phyloP scores from a whole-genome alignment of 192 early-diverging fungal genomes.

The Funneliformis mosseae region DNA sequence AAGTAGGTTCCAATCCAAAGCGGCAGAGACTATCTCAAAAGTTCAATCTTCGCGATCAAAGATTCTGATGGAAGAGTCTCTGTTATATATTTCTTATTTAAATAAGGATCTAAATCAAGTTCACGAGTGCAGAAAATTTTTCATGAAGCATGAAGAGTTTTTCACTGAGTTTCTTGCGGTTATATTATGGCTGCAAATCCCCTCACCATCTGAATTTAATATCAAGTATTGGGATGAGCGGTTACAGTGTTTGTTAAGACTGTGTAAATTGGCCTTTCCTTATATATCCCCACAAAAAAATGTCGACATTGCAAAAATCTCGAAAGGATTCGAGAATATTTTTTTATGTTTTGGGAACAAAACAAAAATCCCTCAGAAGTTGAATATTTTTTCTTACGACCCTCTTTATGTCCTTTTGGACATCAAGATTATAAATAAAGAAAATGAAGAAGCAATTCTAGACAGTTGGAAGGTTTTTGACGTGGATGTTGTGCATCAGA shows the following conservation, averaged over 20 bases:
- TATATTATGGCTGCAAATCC: neutral
- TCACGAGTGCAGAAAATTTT: neutral
- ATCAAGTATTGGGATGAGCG: neutral
- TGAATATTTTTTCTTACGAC: constrained; percentile 2
- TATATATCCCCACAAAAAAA: neutral
- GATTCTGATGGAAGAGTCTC: neutral
- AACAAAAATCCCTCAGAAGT: neutral
- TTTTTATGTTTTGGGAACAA: neutral
- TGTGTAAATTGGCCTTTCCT: neutral
- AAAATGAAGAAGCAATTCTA: neutral
- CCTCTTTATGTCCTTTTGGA: neutral
- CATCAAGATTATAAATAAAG: neutral
- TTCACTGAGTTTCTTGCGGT: constrained; percentile 1
- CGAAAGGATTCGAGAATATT: neutral
- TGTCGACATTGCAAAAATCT: neutral
- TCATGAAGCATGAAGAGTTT: neutral
- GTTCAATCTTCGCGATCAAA: neutral
- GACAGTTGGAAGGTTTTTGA: constrained; percentile 11
- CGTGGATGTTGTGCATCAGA: neutral
- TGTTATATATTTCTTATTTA: constrained; percentile 18
- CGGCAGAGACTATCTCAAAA: neutral
- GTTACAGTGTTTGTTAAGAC: neutral
- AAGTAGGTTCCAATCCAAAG: neutral
- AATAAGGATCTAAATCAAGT: neutral
- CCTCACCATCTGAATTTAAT: neutral